A percentile compares a stretch with the other conserved stretches of the same genome.
Evolutionary conservation across 257 asterid species (phyloP).

Genomic region (Solanum bukasovii): DNA sequence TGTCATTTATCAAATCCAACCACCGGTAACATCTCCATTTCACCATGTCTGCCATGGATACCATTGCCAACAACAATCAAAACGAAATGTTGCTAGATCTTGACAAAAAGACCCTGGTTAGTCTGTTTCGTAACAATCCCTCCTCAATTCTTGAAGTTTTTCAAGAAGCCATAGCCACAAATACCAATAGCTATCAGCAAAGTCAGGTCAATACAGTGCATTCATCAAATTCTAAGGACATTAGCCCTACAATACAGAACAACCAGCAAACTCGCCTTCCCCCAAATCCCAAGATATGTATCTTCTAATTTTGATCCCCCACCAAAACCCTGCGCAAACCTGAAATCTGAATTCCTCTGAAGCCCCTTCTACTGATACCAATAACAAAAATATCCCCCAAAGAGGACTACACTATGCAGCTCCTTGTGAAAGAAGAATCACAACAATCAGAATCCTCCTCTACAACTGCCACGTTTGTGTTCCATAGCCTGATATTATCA

Average conservation of each 20-base stretch:
- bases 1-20: neutral
- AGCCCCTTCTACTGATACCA: too few relatives aligned
- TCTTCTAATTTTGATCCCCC: neutral
- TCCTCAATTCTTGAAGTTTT: neutral
- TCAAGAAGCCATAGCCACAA: neutral
- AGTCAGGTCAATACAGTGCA: neutral
- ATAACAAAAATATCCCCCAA: neutral
- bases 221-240: neutral
- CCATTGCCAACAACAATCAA: neutral
- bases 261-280: neutral
- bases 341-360: too few relatives aligned
- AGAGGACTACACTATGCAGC: neutral
- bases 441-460: neutral
- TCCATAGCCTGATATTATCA: neutral
- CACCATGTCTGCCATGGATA: neutral
- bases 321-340: neutral
- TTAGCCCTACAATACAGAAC: neutral
- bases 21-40: neutral
- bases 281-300: neutral
- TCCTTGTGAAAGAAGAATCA: neutral
- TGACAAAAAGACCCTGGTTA: neutral
- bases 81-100: neutral
- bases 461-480: neutral
- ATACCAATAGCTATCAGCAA: neutral
- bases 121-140: neutral